These are phyloP conservation scores for Fusarium dlaminii DNA, from an alignment of 2,329 filamentous ascomycete genomes.

Conservation along the genomic window DNA sequence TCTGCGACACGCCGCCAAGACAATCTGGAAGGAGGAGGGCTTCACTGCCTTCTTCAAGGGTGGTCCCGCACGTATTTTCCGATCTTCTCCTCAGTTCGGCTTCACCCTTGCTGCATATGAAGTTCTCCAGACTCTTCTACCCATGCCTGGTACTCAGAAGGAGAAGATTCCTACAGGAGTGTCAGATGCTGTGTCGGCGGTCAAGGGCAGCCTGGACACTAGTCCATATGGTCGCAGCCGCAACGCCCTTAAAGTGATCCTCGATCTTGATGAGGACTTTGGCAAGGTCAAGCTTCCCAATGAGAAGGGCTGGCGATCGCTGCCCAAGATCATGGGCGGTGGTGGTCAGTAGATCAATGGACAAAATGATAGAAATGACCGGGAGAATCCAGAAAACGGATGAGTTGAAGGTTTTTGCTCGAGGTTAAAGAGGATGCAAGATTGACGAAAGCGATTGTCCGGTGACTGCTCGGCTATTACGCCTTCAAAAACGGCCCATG, in stretches of 20 bases:
- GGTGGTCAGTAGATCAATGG: conserved; percentile 41
- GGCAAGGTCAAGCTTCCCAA: conserved; percentile 74
- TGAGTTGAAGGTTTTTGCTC: conserved; percentile 1
- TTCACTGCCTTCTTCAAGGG: conserved; percentile 99
- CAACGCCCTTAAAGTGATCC: conserved; percentile 94
- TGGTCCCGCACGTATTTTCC: conserved; percentile 91
- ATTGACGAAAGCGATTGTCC: conserved; percentile 21
- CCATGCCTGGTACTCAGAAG: conserved; percentile 71
- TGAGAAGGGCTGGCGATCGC: conserved; percentile 61
- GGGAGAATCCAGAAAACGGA: not conserved
- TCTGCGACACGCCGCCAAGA: conserved; percentile 84
- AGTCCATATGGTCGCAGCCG: conserved; percentile 71
- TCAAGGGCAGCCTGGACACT: conserved; percentile 48
- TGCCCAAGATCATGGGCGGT: conserved; percentile 61
- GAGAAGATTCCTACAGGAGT: conserved; percentile 67
- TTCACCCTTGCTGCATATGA: conserved; percentile 98
- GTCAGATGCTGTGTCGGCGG: conserved; percentile 67
- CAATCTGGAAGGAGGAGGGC: conserved; percentile 89
- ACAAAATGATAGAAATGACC: conserved; percentile 1
- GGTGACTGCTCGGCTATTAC: conserved; percentile 39
- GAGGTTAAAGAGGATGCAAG: conserved; percentile 10
- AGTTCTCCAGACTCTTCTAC: conserved; percentile 82
- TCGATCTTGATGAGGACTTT: conserved; percentile 94
- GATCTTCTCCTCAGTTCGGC: conserved; percentile 96
- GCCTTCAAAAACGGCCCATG: conserved; percentile 10